Conservation (phyloP, 2,329 filamentous ascomycete species). For the Gremmenia infestans region DNA sequence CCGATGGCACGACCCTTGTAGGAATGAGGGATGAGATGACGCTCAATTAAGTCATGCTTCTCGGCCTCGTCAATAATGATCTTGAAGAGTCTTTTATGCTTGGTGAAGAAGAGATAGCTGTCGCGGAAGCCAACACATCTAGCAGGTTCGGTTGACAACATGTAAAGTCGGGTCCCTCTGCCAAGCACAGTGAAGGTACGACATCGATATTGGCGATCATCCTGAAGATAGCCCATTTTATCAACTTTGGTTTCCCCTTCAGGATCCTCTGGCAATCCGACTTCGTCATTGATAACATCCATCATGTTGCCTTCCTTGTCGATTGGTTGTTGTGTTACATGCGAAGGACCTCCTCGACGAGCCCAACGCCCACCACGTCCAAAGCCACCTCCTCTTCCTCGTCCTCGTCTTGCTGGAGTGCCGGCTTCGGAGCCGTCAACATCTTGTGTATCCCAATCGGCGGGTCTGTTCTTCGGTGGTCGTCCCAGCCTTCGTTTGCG, state of each 20-base stretch:
- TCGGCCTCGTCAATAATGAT: slow-evolving; percentile 98
- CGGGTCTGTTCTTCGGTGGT: slow-evolving; percentile 77
- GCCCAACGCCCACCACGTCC: slow-evolving; percentile 59
- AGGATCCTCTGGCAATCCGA: slow-evolving; percentile 77
- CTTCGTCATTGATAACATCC: slow-evolving; percentile 88
- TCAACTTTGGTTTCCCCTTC: slow-evolving; percentile 94
- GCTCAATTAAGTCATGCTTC: slow-evolving; percentile 92
- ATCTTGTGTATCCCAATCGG: slow-evolving; percentile 65
- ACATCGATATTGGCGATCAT: slow-evolving; percentile 86
- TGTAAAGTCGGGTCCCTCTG: slow-evolving; percentile 83
- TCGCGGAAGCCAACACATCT: slow-evolving; percentile 96
- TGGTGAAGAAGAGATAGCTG: slow-evolving; percentile 98
- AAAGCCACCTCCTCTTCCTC: slow-evolving; percentile 53
- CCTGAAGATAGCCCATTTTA: slow-evolving; percentile 76
- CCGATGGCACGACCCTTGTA: slow-evolving; percentile 98
- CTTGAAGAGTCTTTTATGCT: slow-evolving; percentile 93
- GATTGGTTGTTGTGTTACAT: slow-evolving; percentile 76
- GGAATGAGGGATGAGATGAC: slow-evolving; percentile 92
- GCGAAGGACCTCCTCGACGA: slow-evolving; percentile 62
- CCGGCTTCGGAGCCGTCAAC: slow-evolving; percentile 43
- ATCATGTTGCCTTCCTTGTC: slow-evolving; percentile 92
- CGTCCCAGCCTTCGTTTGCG: slow-evolving; percentile 74
- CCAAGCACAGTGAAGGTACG: slow-evolving; percentile 89
- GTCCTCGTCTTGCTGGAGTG: slow-evolving; percentile 51
- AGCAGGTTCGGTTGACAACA: slow-evolving; percentile 96